Conservation (phyloP, 1,139 yeast species). For the Pneumocystis canis region DNA sequence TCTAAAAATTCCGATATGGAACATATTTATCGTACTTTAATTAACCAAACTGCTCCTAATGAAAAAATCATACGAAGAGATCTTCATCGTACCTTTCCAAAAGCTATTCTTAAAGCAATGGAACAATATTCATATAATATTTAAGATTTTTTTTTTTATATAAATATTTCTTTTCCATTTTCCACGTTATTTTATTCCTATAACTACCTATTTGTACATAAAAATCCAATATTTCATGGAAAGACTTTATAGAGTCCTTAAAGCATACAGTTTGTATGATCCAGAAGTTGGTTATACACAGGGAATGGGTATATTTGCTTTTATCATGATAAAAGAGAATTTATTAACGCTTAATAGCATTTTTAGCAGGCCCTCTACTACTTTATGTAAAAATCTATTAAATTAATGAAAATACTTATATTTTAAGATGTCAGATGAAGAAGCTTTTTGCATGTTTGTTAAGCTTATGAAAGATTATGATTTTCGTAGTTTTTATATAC, state of each 20-base stretch:
- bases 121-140: not conserved
- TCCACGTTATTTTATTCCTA: not conserved
- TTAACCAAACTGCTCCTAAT: constrained; percentile 44
- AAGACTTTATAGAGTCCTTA: constrained; percentile 34
- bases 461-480: constrained; percentile 74
- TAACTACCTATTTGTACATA: not conserved
- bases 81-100: constrained; percentile 46
- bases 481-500: constrained; percentile 58
- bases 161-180: not conserved
- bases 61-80: constrained; percentile 72
- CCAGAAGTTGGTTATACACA: constrained; percentile 94
- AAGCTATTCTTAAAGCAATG: not conserved
- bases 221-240: constrained; percentile 3
- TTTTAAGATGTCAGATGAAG: constrained; percentile 63
- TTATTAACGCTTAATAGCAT: not conserved
- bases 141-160: not conserved
- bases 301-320: constrained; percentile 87
- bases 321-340: constrained; percentile 44
- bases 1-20: constrained; percentile 62
- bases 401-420: not conserved
- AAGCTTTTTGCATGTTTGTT: constrained; percentile 69
- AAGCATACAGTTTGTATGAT: constrained; percentile 73
- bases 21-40: constrained; percentile 44
- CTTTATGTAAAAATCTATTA: not conserved
- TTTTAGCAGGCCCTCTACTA: not conserved